A percentile compares a stretch with the other conserved stretches of the same genome.
Conservation (phyloP, 306 rosid genomes). For the Prunus kanzakura region DNA sequence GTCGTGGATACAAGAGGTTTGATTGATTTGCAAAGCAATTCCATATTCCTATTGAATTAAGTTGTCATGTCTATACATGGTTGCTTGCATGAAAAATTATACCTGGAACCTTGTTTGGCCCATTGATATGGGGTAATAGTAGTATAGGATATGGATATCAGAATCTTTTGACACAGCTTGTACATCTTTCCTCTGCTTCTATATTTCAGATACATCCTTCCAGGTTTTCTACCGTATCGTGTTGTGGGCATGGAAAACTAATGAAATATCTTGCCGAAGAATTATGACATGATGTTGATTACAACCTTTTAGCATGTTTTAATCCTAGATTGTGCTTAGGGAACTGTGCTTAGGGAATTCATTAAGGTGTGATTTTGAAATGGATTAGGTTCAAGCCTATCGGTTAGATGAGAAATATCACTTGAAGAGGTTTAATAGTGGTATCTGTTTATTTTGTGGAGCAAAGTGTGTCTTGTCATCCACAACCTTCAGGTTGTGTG, state of each 20-base stretch:
- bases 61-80: neutral
- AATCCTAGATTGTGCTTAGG: neutral
- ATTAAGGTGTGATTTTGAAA: neutral
- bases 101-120: neutral
- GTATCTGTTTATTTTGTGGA: neutral
- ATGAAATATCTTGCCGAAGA: neutral
- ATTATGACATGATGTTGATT: neutral
- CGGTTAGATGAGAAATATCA: neutral
- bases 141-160: neutral
- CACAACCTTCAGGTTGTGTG: neutral
- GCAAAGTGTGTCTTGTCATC: neutral
- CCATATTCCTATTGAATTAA: slow-evolving; percentile 1
- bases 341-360: neutral
- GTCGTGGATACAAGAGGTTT: slow-evolving; percentile 74
- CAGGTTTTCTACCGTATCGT: neutral
- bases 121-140: neutral
- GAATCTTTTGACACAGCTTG: neutral
- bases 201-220: neutral
- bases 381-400: neutral
- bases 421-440: neutral
- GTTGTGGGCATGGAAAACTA: neutral
- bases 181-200: neutral
- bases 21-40: neutral
- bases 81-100: neutral
- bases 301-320: neutral